Base-by-base conservation (phyloP, 371 early-diverging fungal species). In the Zychaea mexicana region DNA sequence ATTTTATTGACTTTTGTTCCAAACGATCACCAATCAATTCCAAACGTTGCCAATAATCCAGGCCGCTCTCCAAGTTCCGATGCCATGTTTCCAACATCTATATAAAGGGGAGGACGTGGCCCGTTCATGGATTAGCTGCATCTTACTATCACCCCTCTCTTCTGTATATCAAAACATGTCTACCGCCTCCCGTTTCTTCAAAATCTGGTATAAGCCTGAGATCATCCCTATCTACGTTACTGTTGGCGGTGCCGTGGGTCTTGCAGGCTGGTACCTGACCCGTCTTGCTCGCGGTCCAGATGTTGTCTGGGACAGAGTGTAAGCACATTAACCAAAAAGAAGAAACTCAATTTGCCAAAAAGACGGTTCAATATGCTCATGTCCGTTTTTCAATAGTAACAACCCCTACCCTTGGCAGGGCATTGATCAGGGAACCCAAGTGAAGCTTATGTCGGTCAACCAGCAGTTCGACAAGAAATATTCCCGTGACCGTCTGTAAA, bases 371-470 rank as follows among this genome's bases (percentile, higher is more conserved):
- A 15, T 10, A 15, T 28, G n/a, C 6, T 21, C 36, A 52, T 31
- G n/a, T n/a, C n/a, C 64, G 63, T 42, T 5, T 12, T 5, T 42
- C 0, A 17, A 42, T 5, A 42, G 42, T 17, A 42, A 42, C 69
- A 81, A 81, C 73, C 81, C 81, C 68, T 77, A 73, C 69, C 81
- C 81, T 57, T 82, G 79, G 79, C 77, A 74, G 71, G 64, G 79
- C 76, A 73, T 82, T 71, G 77, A 77, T 55, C 77, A 82, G 61
- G 68, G 77, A 60, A 77, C 77, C 38, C 79, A 82, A 62, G 73
- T 79, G 68, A 82, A 82, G 73, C 61, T 75, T 22, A 74, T 77
- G 74, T 76, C 82, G 56, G 77, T 79, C 68, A 82, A 82, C 71
- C 79, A 79, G 65, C 77, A 82, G 74, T 82, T 79, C 53, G 77